These are phyloP conservation scores for Alternaria solani DNA, from an alignment of 2,329 filamentous ascomycete species.

Conservation along the genomic window DNA sequence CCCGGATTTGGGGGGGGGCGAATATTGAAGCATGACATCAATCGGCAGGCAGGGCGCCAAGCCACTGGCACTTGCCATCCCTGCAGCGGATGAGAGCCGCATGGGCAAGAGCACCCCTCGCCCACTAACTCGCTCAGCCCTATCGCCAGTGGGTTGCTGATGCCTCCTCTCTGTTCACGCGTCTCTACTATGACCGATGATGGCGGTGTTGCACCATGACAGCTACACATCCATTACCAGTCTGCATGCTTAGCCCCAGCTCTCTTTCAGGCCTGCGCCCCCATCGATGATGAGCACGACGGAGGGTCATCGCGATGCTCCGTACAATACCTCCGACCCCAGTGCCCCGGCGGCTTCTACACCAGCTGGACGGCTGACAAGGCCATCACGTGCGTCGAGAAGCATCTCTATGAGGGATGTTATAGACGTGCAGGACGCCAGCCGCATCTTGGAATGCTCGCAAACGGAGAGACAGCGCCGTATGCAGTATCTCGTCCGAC, in stretches of 20 bases:
- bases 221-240: conserved; percentile 2
- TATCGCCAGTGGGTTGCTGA: conserved; percentile 3
- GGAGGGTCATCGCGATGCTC: conserved; percentile 17
- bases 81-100: conserved; percentile 24
- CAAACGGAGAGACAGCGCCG: conserved; percentile 37
- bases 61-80: conserved; percentile 19
- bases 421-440: conserved; percentile 35
- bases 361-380: neutral
- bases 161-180: neutral
- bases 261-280: neutral
- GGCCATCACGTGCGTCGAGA: conserved; percentile 2
- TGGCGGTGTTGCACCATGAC: conserved; percentile 4
- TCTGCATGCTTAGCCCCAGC: conserved; percentile 6
- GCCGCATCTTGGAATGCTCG: conserved; percentile 42
- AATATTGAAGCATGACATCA: conserved; percentile 28
- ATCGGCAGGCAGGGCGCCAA: conserved; percentile 16
- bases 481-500: conserved; percentile 46
- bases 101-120: conserved; percentile 22
- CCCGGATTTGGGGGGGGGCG: conserved; percentile 22
- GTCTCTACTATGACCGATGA: neutral
- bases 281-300: conserved; percentile 34
- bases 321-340: neutral
- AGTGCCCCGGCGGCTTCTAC: neutral
- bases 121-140: conserved; percentile 21
- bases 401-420: conserved; percentile 11